Conservation (phyloP, 176 grass and related monocot genomes). For the Carex cristatella region DNA sequence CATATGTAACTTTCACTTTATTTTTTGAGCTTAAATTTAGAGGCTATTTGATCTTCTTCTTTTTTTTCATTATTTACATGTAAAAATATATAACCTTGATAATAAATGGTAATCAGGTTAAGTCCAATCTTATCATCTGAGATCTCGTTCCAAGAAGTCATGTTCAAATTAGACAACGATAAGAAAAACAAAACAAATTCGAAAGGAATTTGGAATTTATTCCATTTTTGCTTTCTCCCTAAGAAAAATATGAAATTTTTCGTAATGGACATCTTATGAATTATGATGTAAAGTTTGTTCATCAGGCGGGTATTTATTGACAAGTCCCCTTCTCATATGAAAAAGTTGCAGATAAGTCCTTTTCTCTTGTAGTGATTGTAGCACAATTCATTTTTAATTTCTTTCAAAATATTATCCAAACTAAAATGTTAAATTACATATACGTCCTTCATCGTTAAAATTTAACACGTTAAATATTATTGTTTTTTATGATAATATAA, state of each 20-base stretch:
- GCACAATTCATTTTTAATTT: neutral
- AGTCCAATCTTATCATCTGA: neutral
- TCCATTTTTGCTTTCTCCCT: neutral
- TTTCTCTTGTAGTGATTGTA: neutral
- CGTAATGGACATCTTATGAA: neutral
- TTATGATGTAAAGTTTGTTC: neutral
- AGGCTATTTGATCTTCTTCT: too few relatives aligned
- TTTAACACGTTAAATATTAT: too few relatives aligned
- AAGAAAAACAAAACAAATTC: neutral
- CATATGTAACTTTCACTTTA: neutral
- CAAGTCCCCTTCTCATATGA: neutral
- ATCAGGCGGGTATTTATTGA: neutral
- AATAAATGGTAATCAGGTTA: neutral
- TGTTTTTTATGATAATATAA: too few relatives aligned
- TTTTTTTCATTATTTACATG: neutral
- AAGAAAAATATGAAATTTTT: neutral
- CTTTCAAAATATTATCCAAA: neutral
- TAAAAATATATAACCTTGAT: neutral
- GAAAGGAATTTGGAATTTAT: slow-evolving; percentile 6
- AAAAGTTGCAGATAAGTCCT: neutral
- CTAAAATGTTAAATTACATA: neutral
- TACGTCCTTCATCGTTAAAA: too few relatives aligned
- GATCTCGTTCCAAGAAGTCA: neutral
- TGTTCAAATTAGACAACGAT: neutral
- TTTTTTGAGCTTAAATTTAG: neutral